Evolutionary conservation across 2,329 filamentous ascomycete species (phyloP), one percentile per base, ranked within the genome.

Genomic region (Elsinoe necatrix): DNA sequence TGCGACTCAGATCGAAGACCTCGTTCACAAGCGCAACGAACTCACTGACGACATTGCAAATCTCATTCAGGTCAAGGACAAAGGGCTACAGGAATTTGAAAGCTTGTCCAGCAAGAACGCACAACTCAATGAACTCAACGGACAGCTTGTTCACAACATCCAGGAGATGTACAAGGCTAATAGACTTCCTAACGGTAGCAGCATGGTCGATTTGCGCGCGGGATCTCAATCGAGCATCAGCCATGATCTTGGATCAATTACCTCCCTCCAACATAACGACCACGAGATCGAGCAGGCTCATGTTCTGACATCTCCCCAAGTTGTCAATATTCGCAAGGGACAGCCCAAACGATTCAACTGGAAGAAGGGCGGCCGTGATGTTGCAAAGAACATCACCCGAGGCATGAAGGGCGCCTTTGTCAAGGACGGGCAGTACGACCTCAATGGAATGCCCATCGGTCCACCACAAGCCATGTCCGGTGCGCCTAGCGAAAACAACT

Each of bases 271-370:
- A 21, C 57, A 58, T 8, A 63, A 74, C 23, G 78, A 81, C 16
- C 86, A 87, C 45, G 89, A 93, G 39, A 78, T 73, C 7, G 82
- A 85, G 61, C 74, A 78, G 12, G 74, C 75, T 5, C 79, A 80
- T 0, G 72, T 85, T 50, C 70, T 83, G 61, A 78, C 83, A 25
- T 87, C 89, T 1, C 91, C 93, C n/a, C 93, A 95, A 59, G 87
- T 97, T 31, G 87, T 97, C 59, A 95, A 93, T 65, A 95, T 97
- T 61, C 84, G 90, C 65, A 97, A 96, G 74, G 90, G 87, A 27
- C 90, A 95, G 68, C 84, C 86, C 55, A 95, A 90, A 75, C 97
- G 96, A 71, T 96, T 96, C 74, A 95, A 95, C 74, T 97, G 93
- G 91, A 95, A 96, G 79, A 95, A 95, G 76, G 90, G 90, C 37